Evolutionary conservation across 2,329 filamentous ascomycete genomes (phyloP), one percentile per base, ranked within the genome.

Genomic region (Colletotrichum sp.): DNA sequence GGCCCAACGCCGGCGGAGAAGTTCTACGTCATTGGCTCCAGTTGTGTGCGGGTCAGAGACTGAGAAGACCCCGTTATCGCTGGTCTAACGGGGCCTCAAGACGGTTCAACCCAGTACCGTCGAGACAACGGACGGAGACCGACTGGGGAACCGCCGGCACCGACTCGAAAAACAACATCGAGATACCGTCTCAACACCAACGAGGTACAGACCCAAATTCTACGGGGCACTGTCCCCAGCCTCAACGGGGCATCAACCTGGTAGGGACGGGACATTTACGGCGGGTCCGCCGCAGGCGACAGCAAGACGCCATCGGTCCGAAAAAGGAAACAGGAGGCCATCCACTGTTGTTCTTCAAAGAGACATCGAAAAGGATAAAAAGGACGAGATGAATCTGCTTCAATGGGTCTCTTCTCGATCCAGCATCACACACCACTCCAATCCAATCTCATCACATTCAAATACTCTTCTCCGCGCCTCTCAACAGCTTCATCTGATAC

Each of bases 21-120:
- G 32, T 44, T 76, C 64, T 69, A 76, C 74, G 74, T 76, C 74
- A 76, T 60, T 76, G 70, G 59, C 44, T 60, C 74, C 74, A 76
- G 21, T 21, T 21, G 30, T 5, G 32, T 49, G 74, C 74, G 74
- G 74, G 74, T 74, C 74, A 32, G 16, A 39, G 70, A 49, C 49
- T 59, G 59, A 76, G 70, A 62, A 52, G 44, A 24, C 44, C 44
- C 44, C 44, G 44, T 52, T 52, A 52, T 52, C n/a, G 44, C 44
- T 52, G 44, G 70, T 59, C 36, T 74, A 74, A 76, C 74, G 74
- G 74, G 70, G 74, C 74, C 62, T 74, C 32, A 52, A 34, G 59
- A 63, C 59, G 59, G 59, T 63, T 63, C 63, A 76, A 74, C 74
- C 65, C 62, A 62, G 74, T 36, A 76, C 70, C 74, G 74, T 76